Percentiles rank a stretch among this genome's conserved stretches.
Evolutionary conservation across 2,329 filamentous ascomycete species (phyloP).

Genomic region (Ophiostoma australiae): DNA sequence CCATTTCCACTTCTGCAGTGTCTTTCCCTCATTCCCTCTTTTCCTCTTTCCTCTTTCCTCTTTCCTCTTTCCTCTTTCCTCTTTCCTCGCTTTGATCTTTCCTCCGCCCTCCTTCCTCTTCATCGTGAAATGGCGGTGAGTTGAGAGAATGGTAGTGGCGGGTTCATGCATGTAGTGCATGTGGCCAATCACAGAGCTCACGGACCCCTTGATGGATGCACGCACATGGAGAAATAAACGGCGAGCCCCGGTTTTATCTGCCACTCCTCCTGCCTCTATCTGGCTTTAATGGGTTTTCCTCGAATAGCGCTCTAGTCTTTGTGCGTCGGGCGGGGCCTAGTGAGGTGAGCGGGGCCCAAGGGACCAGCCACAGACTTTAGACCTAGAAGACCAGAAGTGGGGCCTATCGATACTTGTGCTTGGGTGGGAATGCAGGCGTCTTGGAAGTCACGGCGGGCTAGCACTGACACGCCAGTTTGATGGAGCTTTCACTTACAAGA

Average conservation of each 20-base stretch:
- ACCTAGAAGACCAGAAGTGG: not conserved
- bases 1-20: not conserved
- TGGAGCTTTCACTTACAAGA: not conserved
- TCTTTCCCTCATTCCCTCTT: not conserved
- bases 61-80: not conserved
- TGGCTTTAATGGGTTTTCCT: not conserved
- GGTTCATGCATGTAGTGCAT: slow-evolving; percentile 26
- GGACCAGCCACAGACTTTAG: slow-evolving; percentile 10
- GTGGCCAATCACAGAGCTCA: slow-evolving; percentile 22
- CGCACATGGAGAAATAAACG: slow-evolving; percentile 26
- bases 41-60: not conserved
- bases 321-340: slow-evolving; percentile 24
- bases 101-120: not conserved
- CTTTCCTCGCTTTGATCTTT: not conserved
- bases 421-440: not conserved
- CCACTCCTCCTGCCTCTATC: not conserved
- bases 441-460: not conserved
- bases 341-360: slow-evolving; percentile 7
- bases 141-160: slow-evolving; percentile 23
- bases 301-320: not conserved
- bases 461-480: not conserved
- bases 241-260: slow-evolving; percentile 18
- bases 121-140: slow-evolving; percentile 27
- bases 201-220: slow-evolving; percentile 22
- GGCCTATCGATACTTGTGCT: not conserved